Evolutionary conservation across 441 rosid species (phyloP), one percentile per base, ranked within the genome.

Genomic region (Raphanus hybrid): DNA sequence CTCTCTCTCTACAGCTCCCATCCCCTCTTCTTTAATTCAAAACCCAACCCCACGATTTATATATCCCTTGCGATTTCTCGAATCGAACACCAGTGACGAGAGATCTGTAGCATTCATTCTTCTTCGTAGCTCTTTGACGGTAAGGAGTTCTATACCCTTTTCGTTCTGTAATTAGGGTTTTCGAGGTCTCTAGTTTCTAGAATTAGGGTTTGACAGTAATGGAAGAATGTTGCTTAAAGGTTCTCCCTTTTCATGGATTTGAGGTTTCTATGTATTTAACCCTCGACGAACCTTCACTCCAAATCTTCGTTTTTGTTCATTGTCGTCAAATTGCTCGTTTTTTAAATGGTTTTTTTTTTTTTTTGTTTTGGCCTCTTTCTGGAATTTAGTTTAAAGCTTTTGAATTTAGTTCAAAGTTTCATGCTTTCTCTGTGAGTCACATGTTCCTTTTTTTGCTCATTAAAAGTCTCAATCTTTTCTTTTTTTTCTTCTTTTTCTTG

Each of bases 391-490:
- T 70, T 79, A 74, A 27, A 37, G 82, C 67, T 79, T 71, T 70
- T 76, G 77, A 67, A 45, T 55, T 20, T 78, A 20, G 60, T 23
- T 78, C 69, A 78, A 60, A 76, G 85, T 69, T 71, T 88, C 87
- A 81, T 73, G 81, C 86, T 82, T 87, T 83, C 48, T 85, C 82
- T 74, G 87, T 85, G 90, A 85, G 80, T 84, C 81, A 39, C 68
- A 80, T 76, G 72, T 64, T 71, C 15, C 60, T 7, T 35, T 20
- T 54, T 48, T 41, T 5, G 71, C 69, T 69, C 62, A 71, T 27
- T 41, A 27, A 79, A 52, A 76, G 75, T 69, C 35, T 45, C 23
- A 8, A 10, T 7, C 45, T 64, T 34, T 45, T 60, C 6, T n/a
- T 14, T 64, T 55, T 23, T 43, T 45, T 61, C 6, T 32, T 37